Base-by-base conservation (phyloP, 371 early-diverging fungal genomes). In the Vairimorpha ceranae region DNA sequence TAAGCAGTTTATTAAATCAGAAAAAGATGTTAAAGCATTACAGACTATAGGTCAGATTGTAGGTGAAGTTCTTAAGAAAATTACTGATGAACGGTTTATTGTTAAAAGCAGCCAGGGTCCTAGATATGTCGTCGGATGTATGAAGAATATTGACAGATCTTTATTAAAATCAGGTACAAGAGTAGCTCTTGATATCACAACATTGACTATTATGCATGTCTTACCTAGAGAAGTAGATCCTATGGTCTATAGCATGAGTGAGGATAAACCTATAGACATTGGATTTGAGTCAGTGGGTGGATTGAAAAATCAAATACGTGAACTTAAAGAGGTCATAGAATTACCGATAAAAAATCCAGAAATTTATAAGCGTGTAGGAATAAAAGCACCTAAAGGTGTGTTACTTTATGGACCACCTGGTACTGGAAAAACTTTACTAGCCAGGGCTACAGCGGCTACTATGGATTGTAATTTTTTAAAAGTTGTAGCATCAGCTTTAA, bases 41-140 rank as follows among this genome's bases (percentile, higher is more conserved):
- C 96, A 97, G 85, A 91, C 91, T 79, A 94, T 97, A 30, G 99
- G 99, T 6, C 97, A 96, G 83, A 95, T 95, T 70, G 92, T 98
- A 77, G 99, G 95, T 56, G 97, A 97, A 83, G 93, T 98, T 15
- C 85, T 98, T 68, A 96, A 95, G 83, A 93, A 94, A 83, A 85
- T 97, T 77, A 92, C 92, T 81, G 93, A 91, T 65, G 97, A 97
- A 68, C 88, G 92, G 82, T 98, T 92, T 83, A 97, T 98, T 80
- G 96, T 98, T 56, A 98, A 98, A 83, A 90, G 94, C 14, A 91
- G 93, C 30, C 90, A 89, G 69, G 99, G 99, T 3, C 97, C 99
- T 30, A 89, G 99, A 61, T 97, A 98, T 83, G 93, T 98, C 29
- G 99, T 98, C 21, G 97, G 98, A 10, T 95, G 95, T 80, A 88